A percentile compares a stretch with the other conserved stretches of the same genome.
Evolutionary conservation across 805 yeast species (phyloP).

Genomic region (Kazachstania africana): DNA sequence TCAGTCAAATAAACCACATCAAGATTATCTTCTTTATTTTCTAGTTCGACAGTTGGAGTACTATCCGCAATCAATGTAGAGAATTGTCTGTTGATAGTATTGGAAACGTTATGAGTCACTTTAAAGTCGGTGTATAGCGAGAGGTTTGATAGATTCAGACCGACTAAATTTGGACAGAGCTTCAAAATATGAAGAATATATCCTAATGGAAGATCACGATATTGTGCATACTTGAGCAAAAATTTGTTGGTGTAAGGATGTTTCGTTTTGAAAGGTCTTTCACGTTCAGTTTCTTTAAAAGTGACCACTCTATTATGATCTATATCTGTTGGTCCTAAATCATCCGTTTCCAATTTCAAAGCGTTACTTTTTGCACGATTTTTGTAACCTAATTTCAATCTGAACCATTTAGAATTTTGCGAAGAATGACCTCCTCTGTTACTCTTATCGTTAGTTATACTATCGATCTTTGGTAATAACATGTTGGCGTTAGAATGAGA

Average conservation of each 20-base stretch:
- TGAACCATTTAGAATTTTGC: slow-evolving; percentile 11
- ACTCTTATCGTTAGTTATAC: background rate
- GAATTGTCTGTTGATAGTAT: slow-evolving; percentile 5
- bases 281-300: background rate
- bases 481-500: slow-evolving; percentile 14
- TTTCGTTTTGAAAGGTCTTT: slow-evolving; percentile 7
- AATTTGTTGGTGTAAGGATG: slow-evolving; percentile 59
- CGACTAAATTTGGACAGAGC: slow-evolving; percentile 50
- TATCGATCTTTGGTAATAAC: slow-evolving; percentile 7
- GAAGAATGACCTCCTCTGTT: background rate
- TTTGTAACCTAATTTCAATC: slow-evolving; percentile 8
- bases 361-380: background rate
- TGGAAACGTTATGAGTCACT: slow-evolving; percentile 6
- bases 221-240: slow-evolving; percentile 46
- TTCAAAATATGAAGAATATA: slow-evolving; percentile 54
- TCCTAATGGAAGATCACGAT: slow-evolving; percentile 75
- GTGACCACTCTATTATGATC: background rate
- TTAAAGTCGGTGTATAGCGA: slow-evolving; percentile 60
- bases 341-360: background rate
- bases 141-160: slow-evolving; percentile 47
- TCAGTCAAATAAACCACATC: slow-evolving; percentile 21
- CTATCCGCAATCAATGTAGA: slow-evolving; percentile 12
- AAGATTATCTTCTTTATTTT: slow-evolving; percentile 8
- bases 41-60: slow-evolving; percentile 8
- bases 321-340: background rate